Evolutionary conservation across 768 basidiomycete genomes (phyloP).

Genomic region (Tephrocybe sp.): DNA sequence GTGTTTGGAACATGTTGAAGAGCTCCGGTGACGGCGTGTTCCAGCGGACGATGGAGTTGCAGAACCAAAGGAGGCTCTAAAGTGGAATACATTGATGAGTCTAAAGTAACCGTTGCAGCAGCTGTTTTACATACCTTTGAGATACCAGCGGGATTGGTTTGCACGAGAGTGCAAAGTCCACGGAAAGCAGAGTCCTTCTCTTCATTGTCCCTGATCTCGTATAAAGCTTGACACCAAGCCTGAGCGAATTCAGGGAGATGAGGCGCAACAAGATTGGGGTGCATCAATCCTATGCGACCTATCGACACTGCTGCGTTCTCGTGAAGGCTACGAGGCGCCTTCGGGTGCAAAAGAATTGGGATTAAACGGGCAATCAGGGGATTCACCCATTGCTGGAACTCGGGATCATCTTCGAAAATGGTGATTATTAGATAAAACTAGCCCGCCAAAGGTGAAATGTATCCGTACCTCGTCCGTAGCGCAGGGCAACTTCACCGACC

Average conservation of each 20-base stretch:
- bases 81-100: constrained; percentile 7
- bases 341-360: constrained; percentile 88
- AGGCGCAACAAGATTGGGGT: constrained; percentile 84
- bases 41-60: constrained; percentile 97
- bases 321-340: constrained; percentile 89
- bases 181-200: constrained; percentile 99
- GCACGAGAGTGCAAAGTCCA: constrained; percentile 93
- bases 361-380: constrained; percentile 85
- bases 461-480: constrained; percentile 73
- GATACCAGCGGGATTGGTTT: constrained; percentile 91
- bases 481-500: constrained; percentile 96
- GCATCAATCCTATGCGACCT: constrained; percentile 92
- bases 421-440: constrained; percentile 4
- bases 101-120: background rate
- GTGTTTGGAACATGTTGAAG: constrained; percentile 89
- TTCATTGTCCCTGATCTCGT: constrained; percentile 98
- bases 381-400: constrained; percentile 91
- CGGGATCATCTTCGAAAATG: constrained; percentile 57
- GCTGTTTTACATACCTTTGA: constrained; percentile 64
- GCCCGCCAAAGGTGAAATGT: background rate
- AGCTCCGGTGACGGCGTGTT: constrained; percentile 87
- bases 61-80: constrained; percentile 95
- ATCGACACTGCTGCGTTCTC: constrained; percentile 99
- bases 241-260: constrained; percentile 88
- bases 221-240: constrained; percentile 95